Evolutionary conservation across 2,329 filamentous ascomycete species (phyloP).

Genomic region (Fusarium coffeatum): DNA sequence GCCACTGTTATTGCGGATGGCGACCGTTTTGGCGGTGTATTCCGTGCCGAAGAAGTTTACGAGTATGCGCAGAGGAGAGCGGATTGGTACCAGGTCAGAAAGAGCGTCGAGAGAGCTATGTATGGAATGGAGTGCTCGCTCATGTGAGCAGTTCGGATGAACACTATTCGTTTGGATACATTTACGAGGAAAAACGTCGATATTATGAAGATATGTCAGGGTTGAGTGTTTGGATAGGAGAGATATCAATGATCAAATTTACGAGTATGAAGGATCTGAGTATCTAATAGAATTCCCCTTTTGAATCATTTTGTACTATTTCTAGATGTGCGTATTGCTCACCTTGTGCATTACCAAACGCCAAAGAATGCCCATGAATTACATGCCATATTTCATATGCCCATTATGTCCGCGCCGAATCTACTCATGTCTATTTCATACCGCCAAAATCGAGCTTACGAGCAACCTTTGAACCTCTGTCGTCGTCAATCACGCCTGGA

Average conservation of each 20-base stretch:
- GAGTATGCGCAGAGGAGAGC: slow-evolving; percentile 94
- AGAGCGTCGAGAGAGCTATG: slow-evolving; percentile 94
- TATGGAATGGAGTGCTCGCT: slow-evolving; percentile 90
- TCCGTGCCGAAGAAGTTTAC: slow-evolving; percentile 95
- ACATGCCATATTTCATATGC: neutral
- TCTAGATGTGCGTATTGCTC: slow-evolving; percentile 6
- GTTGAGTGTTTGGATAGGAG: slow-evolving; percentile 25
- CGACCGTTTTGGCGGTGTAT: slow-evolving; percentile 90
- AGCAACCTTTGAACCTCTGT: slow-evolving; percentile 79
- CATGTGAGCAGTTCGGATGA: slow-evolving; percentile 69
- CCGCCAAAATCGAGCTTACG: slow-evolving; percentile 82
- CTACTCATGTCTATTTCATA: slow-evolving; percentile 42
- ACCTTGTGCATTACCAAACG: slow-evolving; percentile 18
- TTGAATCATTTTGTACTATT: neutral
- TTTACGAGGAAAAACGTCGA: slow-evolving; percentile 16
- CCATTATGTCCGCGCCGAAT: neutral
- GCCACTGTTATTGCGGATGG: slow-evolving; percentile 93
- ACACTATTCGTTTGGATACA: slow-evolving; percentile 7
- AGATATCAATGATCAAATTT: slow-evolving; percentile 20
- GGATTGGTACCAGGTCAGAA: slow-evolving; percentile 93
- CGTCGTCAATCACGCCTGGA: slow-evolving; percentile 74
- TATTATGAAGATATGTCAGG: slow-evolving; percentile 29
- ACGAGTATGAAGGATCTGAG: slow-evolving; percentile 22
- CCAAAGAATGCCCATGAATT: slow-evolving; percentile 26
- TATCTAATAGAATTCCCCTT: slow-evolving; percentile 16